Evolutionary conservation across 2,329 filamentous ascomycete species (phyloP).

Genomic region (Penicillium occitanis): DNA sequence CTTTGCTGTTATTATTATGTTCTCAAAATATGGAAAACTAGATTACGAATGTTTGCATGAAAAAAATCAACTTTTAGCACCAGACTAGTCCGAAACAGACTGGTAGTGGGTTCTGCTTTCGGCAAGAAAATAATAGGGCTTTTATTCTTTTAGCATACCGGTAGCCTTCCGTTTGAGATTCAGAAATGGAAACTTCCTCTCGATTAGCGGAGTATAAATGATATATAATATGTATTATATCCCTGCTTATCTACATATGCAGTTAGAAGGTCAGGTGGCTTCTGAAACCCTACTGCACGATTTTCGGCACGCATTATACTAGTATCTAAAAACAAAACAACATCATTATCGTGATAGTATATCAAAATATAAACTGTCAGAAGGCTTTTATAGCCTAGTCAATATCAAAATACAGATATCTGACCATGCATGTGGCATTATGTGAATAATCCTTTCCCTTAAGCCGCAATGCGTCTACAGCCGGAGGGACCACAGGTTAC

Average conservation of each 20-base stretch:
- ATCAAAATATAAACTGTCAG: not conserved
- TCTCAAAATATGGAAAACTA: not conserved
- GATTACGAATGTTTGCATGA: not conserved
- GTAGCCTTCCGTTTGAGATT: not conserved
- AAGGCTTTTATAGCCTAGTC: not conserved
- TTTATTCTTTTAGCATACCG: not conserved
- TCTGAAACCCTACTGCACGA: not conserved
- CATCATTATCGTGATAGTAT: not conserved
- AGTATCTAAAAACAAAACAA: not conserved
- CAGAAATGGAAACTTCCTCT: not conserved
- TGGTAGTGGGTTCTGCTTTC: not conserved
- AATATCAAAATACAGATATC: not conserved
- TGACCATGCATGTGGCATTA: not conserved
- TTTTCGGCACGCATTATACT: not conserved
- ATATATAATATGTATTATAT: not conserved
- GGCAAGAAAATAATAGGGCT: not conserved
- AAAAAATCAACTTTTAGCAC: not conserved
- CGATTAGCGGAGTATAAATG: not conserved
- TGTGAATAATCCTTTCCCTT: not conserved
- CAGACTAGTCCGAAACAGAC: not conserved
- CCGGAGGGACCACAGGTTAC: not conserved
- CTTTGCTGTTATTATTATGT: not conserved
- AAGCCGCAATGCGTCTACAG: not conserved
- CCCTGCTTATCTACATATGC: not conserved
- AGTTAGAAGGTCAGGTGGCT: not conserved